Base-by-base conservation (phyloP, 805 yeast genomes). In the Barnettozyma pratensis region DNA sequence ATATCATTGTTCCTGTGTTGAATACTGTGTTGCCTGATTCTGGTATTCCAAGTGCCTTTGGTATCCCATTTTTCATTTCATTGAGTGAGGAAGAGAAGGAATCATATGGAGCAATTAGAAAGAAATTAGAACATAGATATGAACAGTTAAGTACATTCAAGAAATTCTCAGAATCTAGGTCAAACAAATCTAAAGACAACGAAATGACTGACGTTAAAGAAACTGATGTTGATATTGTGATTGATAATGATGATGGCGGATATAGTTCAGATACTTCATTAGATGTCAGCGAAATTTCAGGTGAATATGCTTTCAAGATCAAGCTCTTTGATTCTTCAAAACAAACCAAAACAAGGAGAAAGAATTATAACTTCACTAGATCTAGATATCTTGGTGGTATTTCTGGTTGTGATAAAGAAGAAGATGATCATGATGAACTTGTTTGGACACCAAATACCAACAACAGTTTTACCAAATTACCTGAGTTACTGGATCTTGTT, bases 11-110 rank as follows among this genome's bases (percentile, higher is more conserved):
- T 7, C 92, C 94, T 0, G 82, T 86, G 0, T 64, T 81, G 47
- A 82, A 73, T 52, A 68, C 77, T 0, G 59, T 62, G 50, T 64
- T 39, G 59, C 74, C 55, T 61, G 71, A 56, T 66, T 73, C 63
- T 48, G 69, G 47, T 68, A 61, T 68, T 10, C 71, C 75, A 1
- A 72, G 72, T 39, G 65, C 81, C 1, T 86, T 89, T 66, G 95
- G 90, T 2, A 63, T 83, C 1, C 98, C 98, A 3, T 80, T 88
- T 56, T 82, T 90, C 55, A 70, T 90, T 30, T 74, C 81, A 0
- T 58, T 89, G 10, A 45, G 74, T 2, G 69, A 71, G 35, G 72
- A 70, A 1, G 92, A 86, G 37, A 63, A 73, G 5, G 57, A 59
- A 3, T 81, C 87, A 27, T 81, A 77, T 59, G 85, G 83, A 6